Percentiles rank a stretch among this genome's conserved stretches.
Evolutionary conservation across 2,329 filamentous ascomycete genomes (phyloP).

Genomic region (Septoria linicola): DNA sequence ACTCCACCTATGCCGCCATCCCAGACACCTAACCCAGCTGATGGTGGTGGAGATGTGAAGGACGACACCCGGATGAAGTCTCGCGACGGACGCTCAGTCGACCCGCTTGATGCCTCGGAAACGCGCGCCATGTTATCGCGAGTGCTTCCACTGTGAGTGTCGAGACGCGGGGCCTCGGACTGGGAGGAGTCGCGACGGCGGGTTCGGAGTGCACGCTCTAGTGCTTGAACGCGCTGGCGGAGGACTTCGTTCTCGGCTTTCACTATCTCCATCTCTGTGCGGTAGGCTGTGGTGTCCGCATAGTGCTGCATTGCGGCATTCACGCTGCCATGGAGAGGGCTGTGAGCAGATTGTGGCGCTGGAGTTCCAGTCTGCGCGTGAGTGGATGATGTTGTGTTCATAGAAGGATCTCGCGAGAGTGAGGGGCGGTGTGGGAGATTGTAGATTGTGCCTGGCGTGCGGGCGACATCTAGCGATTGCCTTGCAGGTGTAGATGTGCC

Average conservation of each 20-base stretch:
- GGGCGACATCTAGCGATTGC: slow-evolving; percentile 32
- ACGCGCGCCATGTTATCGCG: slow-evolving; percentile 12
- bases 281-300: slow-evolving; percentile 46
- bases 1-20: slow-evolving; percentile 37
- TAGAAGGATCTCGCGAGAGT: slow-evolving; percentile 34
- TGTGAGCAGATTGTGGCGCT: slow-evolving; percentile 22
- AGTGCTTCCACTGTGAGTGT: slow-evolving; percentile 10
- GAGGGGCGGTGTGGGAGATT: slow-evolving; percentile 38
- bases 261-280: slow-evolving; percentile 49
- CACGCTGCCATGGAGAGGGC: slow-evolving; percentile 21
- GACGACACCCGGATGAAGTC: slow-evolving; percentile 19
- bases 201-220: slow-evolving; percentile 45
- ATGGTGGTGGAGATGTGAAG: slow-evolving; percentile 20
- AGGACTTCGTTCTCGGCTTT: slow-evolving; percentile 52
- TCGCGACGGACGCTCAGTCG: slow-evolving; percentile 1
- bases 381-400: slow-evolving; percentile 29
- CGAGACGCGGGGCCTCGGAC: slow-evolving; percentile 31
- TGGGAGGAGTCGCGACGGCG: slow-evolving; percentile 36
- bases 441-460: slow-evolving; percentile 23
- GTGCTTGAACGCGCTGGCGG: slow-evolving; percentile 48
- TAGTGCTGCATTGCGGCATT: slow-evolving; percentile 31
- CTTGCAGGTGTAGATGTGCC: slow-evolving; percentile 39
- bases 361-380: slow-evolving; percentile 30
- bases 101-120: neutral
- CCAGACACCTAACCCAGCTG: slow-evolving; percentile 31